These are phyloP conservation scores for Dactylellina leptospora DNA, from an alignment of 2,329 filamentous ascomycete genomes.

Conservation along the genomic window DNA sequence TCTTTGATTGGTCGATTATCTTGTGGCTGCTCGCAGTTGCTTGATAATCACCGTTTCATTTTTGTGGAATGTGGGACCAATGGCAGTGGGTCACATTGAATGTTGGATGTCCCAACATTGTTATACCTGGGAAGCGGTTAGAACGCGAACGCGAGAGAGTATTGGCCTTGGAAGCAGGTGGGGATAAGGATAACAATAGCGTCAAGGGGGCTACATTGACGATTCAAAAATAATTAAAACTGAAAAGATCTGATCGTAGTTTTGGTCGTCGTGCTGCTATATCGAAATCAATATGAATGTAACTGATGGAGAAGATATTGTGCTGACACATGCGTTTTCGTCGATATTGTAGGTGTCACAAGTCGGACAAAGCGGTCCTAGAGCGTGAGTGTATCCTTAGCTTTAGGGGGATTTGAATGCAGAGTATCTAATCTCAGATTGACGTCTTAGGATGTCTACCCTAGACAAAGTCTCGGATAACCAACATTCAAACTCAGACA, in stretches of 20 bases:
- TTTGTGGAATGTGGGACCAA: slow-evolving; percentile 46
- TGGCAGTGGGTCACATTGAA: slow-evolving; percentile 48
- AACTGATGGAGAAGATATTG: too few relatives aligned
- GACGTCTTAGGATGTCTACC: too few relatives aligned
- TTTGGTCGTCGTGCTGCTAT: slow-evolving; percentile 8
- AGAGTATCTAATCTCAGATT: too few relatives aligned
- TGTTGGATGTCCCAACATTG: slow-evolving; percentile 17
- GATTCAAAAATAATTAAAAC: slow-evolving; percentile 41
- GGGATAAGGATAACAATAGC: not conserved
- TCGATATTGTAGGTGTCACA: not conserved
- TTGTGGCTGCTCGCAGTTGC: not conserved
- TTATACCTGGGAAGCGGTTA: slow-evolving; percentile 36
- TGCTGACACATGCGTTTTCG: not conserved
- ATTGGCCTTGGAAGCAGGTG: not conserved
- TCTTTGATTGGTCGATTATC: slow-evolving; percentile 6
- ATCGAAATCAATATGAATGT: not conserved
- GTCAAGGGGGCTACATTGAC: slow-evolving; percentile 46
- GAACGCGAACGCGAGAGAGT: not conserved
- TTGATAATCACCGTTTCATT: not conserved
- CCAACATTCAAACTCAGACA: too few relatives aligned
- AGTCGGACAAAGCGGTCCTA: too few relatives aligned
- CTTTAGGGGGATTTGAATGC: too few relatives aligned
- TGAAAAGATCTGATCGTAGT: slow-evolving; percentile 50
- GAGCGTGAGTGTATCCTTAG: too few relatives aligned
- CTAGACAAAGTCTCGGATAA: too few relatives aligned